Conservation (phyloP, 2,329 filamentous ascomycete genomes). For the Diaporthe velutina region DNA sequence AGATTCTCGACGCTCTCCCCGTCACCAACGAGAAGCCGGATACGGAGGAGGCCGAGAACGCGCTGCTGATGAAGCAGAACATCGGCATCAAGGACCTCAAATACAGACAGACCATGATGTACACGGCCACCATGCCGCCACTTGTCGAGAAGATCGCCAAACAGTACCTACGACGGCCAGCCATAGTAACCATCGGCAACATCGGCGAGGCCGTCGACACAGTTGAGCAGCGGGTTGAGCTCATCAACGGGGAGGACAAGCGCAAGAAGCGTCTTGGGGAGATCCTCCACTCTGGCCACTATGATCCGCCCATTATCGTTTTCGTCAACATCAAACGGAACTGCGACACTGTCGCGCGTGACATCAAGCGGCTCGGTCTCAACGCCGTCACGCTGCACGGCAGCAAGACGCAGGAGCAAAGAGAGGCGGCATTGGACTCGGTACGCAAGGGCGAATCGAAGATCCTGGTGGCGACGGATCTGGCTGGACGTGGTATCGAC, state of each 20-base stretch:
- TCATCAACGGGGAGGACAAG: constrained; percentile 91
- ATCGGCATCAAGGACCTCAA: constrained; percentile 77
- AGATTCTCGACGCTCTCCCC: constrained; percentile 94
- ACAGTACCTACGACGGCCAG: constrained; percentile 93
- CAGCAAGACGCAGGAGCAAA: constrained; percentile 96
- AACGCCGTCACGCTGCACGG: constrained; percentile 92
- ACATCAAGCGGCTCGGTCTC: constrained; percentile 95
- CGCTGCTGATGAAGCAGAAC: constrained; percentile 84
- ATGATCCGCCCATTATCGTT: constrained; percentile 92
- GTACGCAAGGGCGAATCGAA: constrained; percentile 85
- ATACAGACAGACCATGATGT: constrained; percentile 99
- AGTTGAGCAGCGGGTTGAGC: constrained; percentile 96
- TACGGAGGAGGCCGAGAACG: constrained; percentile 89
- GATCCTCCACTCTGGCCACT: constrained; percentile 85
- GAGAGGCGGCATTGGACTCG: constrained; percentile 90
- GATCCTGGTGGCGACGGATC: constrained; percentile 93
- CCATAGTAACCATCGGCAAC: constrained; percentile 95
- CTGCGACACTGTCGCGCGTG: constrained; percentile 92
- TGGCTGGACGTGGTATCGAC: constrained; percentile 97
- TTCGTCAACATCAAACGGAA: constrained; percentile 99
- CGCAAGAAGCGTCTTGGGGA: constrained; percentile 96
- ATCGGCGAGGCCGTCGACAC: constrained; percentile 96
- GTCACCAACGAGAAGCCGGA: constrained; percentile 96
- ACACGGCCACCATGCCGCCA: constrained; percentile 97
- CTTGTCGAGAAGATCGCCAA: constrained; percentile 96